Evolutionary conservation across 108 stramenopile species (phyloP), one percentile per base, ranked within the genome.

Genomic region (Skeletonema marinoi): DNA sequence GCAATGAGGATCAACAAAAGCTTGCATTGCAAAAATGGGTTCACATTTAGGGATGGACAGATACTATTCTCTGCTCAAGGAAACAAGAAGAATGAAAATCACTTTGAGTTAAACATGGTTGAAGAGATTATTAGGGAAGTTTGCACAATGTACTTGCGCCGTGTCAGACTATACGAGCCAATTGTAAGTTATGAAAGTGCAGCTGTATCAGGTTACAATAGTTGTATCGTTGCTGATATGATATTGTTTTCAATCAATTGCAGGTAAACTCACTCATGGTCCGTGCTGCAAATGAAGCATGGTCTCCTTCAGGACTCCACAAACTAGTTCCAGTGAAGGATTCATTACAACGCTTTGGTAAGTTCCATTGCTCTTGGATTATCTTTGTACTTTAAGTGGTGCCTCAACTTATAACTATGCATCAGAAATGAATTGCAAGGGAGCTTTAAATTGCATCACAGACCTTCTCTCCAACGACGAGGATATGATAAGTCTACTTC

Each of bases 241-340:
- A 41, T 41, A 6, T 41, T 41, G 8, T 41, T 4, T 41, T 41
- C 39, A 0, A 36, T 41, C 11, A 41, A 4, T 41, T 41, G 2
- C 39, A 41, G 39, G 39, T 41, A 2, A 88, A 93, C 33, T 79
- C 87, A 8, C 73, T 94, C 25, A 78, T 94, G 73, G 83, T 80
- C 68, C 75, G 81, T 48, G 90, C 91, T 13, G 46, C 86, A 0
- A 75, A 87, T 50, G 92, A 93, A 71, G 86, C 88, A 13, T 89
- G 90, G 66, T 86, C 88, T 38, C 86, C 89, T 38, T 77, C 87
- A 1, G 90, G 89, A 21, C 78, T 95, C 32, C 91, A 95, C 48
- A 88, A 89, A 63, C 60, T 95, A 25, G 91, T 90, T 9, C 94
- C 94, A 3, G 78, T 95, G 21, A 95, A 93, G 71, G 92, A 95